Percentiles rank a stretch among this genome's conserved stretches.
These are phyloP conservation scores for Yamadazyma sp. DNA, from an alignment of 805 yeast species.

Conservation along the genomic window DNA sequence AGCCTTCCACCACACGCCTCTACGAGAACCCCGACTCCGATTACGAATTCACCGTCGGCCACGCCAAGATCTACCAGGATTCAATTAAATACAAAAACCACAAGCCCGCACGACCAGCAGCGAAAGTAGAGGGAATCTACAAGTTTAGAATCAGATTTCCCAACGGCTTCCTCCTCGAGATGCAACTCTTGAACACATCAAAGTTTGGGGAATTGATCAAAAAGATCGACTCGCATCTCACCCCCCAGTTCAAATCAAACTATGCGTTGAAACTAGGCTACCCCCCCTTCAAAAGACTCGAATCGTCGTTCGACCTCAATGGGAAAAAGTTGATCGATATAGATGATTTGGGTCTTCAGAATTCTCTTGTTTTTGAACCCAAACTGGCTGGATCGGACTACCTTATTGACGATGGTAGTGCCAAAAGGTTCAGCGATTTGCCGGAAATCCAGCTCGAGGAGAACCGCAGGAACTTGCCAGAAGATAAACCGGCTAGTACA, in stretches of 20 bases:
- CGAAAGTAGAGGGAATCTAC: constrained; percentile 18
- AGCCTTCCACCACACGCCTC: constrained; percentile 11
- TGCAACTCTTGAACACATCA: constrained; percentile 27
- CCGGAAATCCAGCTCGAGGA: constrained; percentile 38
- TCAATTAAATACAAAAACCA: constrained; percentile 24
- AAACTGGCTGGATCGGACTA: constrained; percentile 6
- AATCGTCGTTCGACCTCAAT: constrained; percentile 29
- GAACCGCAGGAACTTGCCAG: constrained; percentile 33
- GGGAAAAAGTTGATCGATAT: constrained; percentile 24
- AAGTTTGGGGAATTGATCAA: constrained; percentile 39
- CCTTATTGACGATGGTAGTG: constrained; percentile 7
- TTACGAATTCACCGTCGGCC: constrained; percentile 38
- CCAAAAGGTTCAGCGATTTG: constrained; percentile 27
- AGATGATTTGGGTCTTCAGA: constrained; percentile 29
- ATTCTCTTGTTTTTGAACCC: constrained; percentile 38
- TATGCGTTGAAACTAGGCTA: constrained; percentile 34
- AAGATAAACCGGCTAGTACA: too few relatives aligned
- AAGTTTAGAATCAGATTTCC: constrained; percentile 40
- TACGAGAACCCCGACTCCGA: constrained; percentile 46
- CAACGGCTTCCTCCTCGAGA: constrained; percentile 35
- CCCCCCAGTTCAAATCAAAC: constrained; percentile 26
- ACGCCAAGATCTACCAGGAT: constrained; percentile 38
- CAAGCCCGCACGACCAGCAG: not conserved
- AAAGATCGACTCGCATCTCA: constrained; percentile 33
- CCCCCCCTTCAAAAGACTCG: constrained; percentile 38